Evolutionary conservation across 106 monocot genomes (phyloP).

Genomic region (Dendrobium officinale): DNA sequence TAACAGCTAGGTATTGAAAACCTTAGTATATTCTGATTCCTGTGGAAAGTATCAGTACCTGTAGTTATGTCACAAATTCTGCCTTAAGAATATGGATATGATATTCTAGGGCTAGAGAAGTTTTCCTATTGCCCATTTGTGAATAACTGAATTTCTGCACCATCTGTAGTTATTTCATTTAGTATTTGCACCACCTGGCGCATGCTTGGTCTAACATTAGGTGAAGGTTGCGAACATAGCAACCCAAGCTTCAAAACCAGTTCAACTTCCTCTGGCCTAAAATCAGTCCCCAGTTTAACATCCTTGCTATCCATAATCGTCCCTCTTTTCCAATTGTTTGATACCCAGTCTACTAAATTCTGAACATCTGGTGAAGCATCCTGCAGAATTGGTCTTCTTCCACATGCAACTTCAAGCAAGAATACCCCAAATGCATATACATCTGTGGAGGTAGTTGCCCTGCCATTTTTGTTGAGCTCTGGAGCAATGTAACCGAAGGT

Average conservation of each 20-base stretch:
- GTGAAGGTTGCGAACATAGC: slow-evolving; percentile 35
- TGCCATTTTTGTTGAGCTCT: slow-evolving; percentile 12
- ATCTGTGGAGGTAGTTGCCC: slow-evolving; percentile 11
- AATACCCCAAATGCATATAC: slow-evolving; percentile 24
- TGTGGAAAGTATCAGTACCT: too few species aligned
- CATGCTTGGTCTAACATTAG: slow-evolving; percentile 32
- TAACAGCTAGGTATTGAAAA: too few species aligned
- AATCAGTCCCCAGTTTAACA: slow-evolving; percentile 1
- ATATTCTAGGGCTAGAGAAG: too few species aligned
- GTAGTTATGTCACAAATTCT: too few species aligned
- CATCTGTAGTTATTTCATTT: slow-evolving; percentile 7
- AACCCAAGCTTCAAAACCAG: slow-evolving; percentile 37
- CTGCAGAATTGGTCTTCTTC: slow-evolving; percentile 10
- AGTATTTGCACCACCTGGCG: slow-evolving; percentile 27
- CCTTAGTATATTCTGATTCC: too few species aligned
- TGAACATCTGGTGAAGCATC: neutral
- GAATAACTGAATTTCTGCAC: too few species aligned
- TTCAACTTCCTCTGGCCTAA: slow-evolving; percentile 17
- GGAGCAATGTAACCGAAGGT: slow-evolving; percentile 28
- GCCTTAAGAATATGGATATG: too few species aligned
- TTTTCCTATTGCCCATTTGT: too few species aligned
- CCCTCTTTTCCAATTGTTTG: slow-evolving; percentile 15
- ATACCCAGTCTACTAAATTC: slow-evolving; percentile 18
- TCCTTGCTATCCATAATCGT: slow-evolving; percentile 9
- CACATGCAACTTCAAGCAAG: slow-evolving; percentile 26